Conservation (phyloP, 2,329 filamentous ascomycete species). For the Plectosphaerella sp. region DNA sequence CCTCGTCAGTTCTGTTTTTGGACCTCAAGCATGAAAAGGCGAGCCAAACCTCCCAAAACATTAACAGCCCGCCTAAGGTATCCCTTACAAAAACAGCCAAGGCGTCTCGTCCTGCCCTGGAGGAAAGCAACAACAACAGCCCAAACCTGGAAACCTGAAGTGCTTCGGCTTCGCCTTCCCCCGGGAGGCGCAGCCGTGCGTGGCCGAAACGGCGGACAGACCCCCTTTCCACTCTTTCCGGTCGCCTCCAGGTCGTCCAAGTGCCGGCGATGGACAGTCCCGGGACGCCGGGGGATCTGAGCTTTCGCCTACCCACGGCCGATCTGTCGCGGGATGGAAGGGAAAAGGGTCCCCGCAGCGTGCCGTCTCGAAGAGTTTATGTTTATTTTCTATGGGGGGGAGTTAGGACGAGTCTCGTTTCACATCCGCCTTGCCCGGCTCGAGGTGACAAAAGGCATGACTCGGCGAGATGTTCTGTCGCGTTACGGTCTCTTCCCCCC, state of each 20-base stretch:
- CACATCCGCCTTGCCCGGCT: not conserved
- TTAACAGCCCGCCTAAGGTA: no score
- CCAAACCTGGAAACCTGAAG: conserved; percentile 11
- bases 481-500: no score
- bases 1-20: no score
- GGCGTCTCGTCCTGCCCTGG: no score
- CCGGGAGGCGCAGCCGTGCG: not conserved
- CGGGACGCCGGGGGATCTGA: not conserved
- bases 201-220: not conserved
- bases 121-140: no score
- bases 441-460: no score
- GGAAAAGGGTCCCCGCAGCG: no score
- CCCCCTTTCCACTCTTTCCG: not conserved
- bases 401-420: not conserved
- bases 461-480: no score
- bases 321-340: not conserved
- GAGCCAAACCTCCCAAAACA: no score
- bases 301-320: not conserved
- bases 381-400: not conserved
- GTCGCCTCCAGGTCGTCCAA: no score
- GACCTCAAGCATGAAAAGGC: no score
- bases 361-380: not conserved
- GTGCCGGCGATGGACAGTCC: not conserved
- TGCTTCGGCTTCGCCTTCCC: conserved; percentile 33
- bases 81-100: no score